A percentile compares a stretch with the other conserved stretches of the same genome.
phyloP scores from a whole-genome alignment of 192 early-diverging fungal genomes.

The Backusella liffmaniae region DNA sequence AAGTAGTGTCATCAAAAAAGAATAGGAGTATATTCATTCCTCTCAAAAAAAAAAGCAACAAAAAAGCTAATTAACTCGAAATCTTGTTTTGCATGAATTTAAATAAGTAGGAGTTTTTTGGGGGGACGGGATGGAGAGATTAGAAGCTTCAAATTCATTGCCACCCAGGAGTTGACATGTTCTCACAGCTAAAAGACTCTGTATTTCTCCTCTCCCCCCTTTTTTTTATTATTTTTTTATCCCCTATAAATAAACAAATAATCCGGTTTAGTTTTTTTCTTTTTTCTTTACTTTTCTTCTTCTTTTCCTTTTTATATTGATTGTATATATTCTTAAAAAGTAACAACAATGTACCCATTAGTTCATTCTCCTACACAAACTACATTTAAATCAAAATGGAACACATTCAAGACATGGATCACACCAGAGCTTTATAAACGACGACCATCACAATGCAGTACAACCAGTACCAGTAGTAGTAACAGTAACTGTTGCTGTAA shows the following conservation, averaged over 20 bases:
- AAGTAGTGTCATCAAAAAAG: not conserved
- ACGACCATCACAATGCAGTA: constrained; percentile 18
- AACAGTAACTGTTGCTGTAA: not conserved
- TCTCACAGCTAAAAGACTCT: not conserved
- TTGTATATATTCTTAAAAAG: not conserved
- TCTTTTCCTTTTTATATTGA: not conserved
- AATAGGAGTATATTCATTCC: not conserved
- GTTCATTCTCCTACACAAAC: not conserved
- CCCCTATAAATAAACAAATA: not conserved
- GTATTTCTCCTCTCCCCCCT: not conserved
- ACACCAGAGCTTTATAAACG: constrained; percentile 13
- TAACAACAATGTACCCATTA: not conserved
- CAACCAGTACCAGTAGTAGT: constrained; percentile 8
- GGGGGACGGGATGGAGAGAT: not conserved
- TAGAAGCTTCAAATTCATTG: not conserved
- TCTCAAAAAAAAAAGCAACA: not conserved
- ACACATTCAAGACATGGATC: constrained; percentile 10
- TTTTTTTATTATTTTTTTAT: not conserved
- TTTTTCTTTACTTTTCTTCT: not conserved
- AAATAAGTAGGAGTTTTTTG: constrained; percentile 4
- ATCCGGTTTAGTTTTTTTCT: not conserved
- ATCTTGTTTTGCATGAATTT: constrained; percentile 6
- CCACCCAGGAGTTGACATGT: constrained; percentile 3
- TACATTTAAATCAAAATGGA: constrained; percentile 18
- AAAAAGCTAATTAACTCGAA: not conserved